Evolutionary conservation across 495 filamentous ascomycete species (phyloP), one percentile per base, ranked within the genome.

Genomic region (Aspergillus cavernicola): DNA sequence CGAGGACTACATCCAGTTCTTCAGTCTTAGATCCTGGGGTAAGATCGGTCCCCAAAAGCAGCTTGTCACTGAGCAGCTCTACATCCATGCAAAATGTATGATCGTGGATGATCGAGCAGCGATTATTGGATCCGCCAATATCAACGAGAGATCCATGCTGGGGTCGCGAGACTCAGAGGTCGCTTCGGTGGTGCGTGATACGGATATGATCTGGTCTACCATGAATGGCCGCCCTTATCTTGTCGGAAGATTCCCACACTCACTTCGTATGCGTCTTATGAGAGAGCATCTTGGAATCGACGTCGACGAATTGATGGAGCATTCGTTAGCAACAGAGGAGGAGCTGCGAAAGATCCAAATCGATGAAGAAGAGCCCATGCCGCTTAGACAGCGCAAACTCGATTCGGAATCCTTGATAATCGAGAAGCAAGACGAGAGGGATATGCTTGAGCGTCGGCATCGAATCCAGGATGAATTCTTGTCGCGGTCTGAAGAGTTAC

Each of bases 81-180:
- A 99, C 59, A 97, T 99, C 40, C 93, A 99, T 59, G 93, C 93
- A 39, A 99, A 99, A 64, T 90, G 85, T 59, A 97, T 97, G 82
- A 80, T 99, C 51, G 93, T 96, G 4, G 93, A 99, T 67, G 93
- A 99, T 62, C 81, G 92, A 28, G 83, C 91, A 58, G 92, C 85
- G 19, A 86, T 99, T 50, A 99, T 99, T 61, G 93, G 93, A 15
- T 97, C 92, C 33, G 95, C 93, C 23, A 99, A 99, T 64, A 99
- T 99, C 74, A 99, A 99, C 62, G 93, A 99, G 65, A 87, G 93
- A 24, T 97, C 92, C 11, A 92, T 99, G 90, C 64, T 96, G 18
- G 93, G 93, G 31, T 83, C 81, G 15, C 79, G 95, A 56, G 93
- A 99, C 67, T 96, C 90, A 1, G 93, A 99, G 65, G 86, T 89